These are phyloP conservation scores for Nosema muscidifuracis DNA, from an alignment of 371 early-diverging fungal genomes.

Conservation along the genomic window DNA sequence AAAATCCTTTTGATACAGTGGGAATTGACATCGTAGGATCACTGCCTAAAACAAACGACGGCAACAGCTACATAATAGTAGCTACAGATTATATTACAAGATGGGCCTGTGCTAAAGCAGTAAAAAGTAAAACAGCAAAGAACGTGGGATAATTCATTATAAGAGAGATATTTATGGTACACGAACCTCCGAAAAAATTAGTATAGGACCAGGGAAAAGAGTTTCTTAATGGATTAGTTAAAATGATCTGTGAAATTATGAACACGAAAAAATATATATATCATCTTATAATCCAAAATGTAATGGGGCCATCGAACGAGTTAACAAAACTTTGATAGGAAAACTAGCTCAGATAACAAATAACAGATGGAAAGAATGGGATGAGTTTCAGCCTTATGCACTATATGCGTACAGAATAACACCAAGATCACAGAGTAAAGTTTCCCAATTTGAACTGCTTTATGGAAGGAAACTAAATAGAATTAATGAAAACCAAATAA, in stretches of 20 bases:
- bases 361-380: constrained; percentile 8
- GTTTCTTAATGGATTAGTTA: constrained; percentile 36
- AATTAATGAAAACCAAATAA: neutral
- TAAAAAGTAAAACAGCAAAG: constrained; percentile 45
- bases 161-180: neutral
- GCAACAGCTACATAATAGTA: constrained; percentile 62
- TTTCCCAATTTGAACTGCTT: constrained; percentile 11
- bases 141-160: constrained; percentile 53
- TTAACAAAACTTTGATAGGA: constrained; percentile 24
- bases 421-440: neutral
- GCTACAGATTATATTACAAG: constrained; percentile 63
- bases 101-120: constrained; percentile 62
- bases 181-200: constrained; percentile 56
- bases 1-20: constrained; percentile 44
- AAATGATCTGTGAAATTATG: neutral
- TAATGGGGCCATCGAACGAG: constrained; percentile 17
- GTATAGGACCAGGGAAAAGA: constrained; percentile 60
- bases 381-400: neutral
- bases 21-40: constrained; percentile 63
- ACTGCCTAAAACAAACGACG: constrained; percentile 33
- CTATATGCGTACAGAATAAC: constrained; percentile 5
- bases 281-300: neutral
- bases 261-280: neutral
- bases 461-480: constrained; percentile 8
- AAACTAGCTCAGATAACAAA: constrained; percentile 14